Evolutionary conservation across 106 monocot genomes (phyloP).

Genomic region (Platanthera zijinensis): DNA sequence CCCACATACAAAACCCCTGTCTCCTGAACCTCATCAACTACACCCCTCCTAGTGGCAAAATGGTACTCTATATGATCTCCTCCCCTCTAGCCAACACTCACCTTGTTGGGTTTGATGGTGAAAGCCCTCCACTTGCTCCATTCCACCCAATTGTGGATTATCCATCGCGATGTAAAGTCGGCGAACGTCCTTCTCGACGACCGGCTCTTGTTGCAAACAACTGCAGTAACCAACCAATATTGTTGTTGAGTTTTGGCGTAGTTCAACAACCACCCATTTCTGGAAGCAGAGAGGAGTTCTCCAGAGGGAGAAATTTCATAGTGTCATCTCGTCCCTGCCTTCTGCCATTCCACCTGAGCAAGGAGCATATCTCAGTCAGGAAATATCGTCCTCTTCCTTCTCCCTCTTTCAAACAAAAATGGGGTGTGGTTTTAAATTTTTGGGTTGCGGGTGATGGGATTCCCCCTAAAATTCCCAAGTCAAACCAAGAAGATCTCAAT

Average conservation of each 20-base stretch:
- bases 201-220: conserved; percentile 3
- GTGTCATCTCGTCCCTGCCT: neutral
- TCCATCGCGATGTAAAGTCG: conserved; percentile 91
- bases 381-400: too few species aligned
- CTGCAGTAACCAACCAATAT: too few species aligned
- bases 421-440: too few species aligned
- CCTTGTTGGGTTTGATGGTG: conserved; percentile 67
- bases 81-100: conserved; percentile 54
- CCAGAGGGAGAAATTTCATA: too few species aligned
- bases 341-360: conserved; percentile 60
- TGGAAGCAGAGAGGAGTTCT: too few species aligned
- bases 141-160: conserved; percentile 45
- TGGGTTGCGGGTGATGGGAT: too few species aligned
- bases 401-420: too few species aligned
- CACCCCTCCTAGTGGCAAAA: conserved; percentile 38
- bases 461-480: too few species aligned
- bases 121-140: conserved; percentile 65
- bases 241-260: too few species aligned
- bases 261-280: too few species aligned
- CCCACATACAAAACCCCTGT: conserved; percentile 45
- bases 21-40: conserved; percentile 83
- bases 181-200: conserved; percentile 81
- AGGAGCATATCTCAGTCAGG: neutral
- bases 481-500: too few species aligned
- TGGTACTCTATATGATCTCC: conserved; percentile 77